Percentiles rank a stretch among this genome's conserved stretches.
These are phyloP conservation scores for Nicotiana obtusifolia DNA, from an alignment of 257 asterid species.

Conservation along the genomic window DNA sequence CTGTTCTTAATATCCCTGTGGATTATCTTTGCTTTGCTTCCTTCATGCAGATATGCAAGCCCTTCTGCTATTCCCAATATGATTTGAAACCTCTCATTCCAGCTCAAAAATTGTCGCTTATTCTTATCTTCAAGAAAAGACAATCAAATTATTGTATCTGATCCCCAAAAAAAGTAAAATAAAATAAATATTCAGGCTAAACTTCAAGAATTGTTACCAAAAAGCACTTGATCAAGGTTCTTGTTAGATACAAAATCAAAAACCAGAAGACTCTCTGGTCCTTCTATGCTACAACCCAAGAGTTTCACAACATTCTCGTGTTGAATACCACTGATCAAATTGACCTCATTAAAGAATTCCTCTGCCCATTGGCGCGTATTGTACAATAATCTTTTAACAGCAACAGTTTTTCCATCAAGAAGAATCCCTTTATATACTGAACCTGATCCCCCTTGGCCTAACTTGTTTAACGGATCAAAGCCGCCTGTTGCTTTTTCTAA, in stretches of 20 bases:
- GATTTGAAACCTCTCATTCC: slow-evolving; percentile 4
- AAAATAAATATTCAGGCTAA: background rate
- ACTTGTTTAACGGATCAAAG: slow-evolving; percentile 16
- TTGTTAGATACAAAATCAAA: slow-evolving; percentile 15
- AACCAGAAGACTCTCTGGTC: slow-evolving; percentile 28
- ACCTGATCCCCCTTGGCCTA: slow-evolving; percentile 32
- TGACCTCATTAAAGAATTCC: slow-evolving; percentile 27
- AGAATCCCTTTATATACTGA: slow-evolving; percentile 26
- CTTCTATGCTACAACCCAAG: slow-evolving; percentile 26
- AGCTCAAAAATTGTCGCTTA: slow-evolving; percentile 7
- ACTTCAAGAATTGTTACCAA: background rate
- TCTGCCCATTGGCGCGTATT: slow-evolving; percentile 19
- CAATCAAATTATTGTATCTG: background rate
- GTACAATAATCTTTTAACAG: slow-evolving; percentile 20
- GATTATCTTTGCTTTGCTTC: slow-evolving; percentile 9
- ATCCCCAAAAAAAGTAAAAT: background rate
- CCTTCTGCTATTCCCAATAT: slow-evolving; percentile 17
- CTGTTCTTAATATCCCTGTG: slow-evolving; percentile 8
- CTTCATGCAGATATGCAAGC: slow-evolving; percentile 3
- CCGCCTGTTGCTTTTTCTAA: slow-evolving; percentile 19
- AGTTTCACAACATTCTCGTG: slow-evolving; percentile 22
- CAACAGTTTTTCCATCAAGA: slow-evolving; percentile 22
- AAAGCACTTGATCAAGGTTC: slow-evolving; percentile 23
- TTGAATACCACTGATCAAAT: slow-evolving; percentile 16
- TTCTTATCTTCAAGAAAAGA: slow-evolving; percentile 4